A percentile compares a stretch with the other conserved stretches of the same genome.
phyloP scores from a whole-genome alignment of 2,329 filamentous ascomycete genomes.

The Colletotrichum tropicale region DNA sequence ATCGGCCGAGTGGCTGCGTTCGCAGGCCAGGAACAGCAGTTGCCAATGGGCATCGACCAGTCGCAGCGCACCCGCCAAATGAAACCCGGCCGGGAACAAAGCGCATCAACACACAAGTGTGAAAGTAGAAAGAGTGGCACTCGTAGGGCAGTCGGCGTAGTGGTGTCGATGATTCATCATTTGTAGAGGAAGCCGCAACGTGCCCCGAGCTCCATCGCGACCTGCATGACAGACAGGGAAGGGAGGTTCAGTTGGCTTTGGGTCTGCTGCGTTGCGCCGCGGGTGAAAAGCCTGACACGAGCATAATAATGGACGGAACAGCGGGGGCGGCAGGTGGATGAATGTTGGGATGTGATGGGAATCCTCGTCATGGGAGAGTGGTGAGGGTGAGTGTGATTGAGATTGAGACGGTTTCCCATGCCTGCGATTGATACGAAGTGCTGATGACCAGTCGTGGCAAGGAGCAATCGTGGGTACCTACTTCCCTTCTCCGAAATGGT shows the following conservation, averaged over 20 bases:
- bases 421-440: background rate
- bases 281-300: background rate
- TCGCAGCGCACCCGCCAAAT: background rate
- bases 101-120: background rate
- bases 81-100: background rate
- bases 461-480: background rate
- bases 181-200: background rate
- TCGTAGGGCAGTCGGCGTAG: background rate
- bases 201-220: constrained; percentile 2
- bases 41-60: background rate
- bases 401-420: background rate
- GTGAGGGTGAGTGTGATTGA: background rate
- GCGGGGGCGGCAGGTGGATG: background rate
- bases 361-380: background rate
- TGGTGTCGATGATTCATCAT: constrained; percentile 20
- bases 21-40: background rate
- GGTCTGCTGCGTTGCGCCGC: background rate
- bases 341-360: background rate
- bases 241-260: background rate
- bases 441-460: background rate
- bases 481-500: background rate
- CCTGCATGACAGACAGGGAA: constrained; percentile 13
- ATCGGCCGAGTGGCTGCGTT: background rate
- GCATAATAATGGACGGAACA: background rate
- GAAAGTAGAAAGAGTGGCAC: background rate